A percentile compares a stretch with the other conserved stretches of the same genome.
Evolutionary conservation across 768 basidiomycete genomes (phyloP).

Genomic region (Tricholoma flavovirens): DNA sequence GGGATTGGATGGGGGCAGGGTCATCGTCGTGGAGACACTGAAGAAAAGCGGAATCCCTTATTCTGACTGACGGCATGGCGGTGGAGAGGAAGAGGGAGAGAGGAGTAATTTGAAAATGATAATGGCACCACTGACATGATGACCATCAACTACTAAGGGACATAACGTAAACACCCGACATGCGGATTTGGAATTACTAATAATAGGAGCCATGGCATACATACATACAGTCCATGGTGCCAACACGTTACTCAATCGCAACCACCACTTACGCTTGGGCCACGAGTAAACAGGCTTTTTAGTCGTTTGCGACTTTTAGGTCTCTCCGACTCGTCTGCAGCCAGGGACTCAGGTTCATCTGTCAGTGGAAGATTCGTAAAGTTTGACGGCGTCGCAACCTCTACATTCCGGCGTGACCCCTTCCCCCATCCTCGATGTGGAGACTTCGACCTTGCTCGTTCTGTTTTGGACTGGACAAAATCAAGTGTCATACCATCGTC

Average conservation of each 20-base stretch:
- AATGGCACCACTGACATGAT: neutral
- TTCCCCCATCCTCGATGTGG: conserved; percentile 22
- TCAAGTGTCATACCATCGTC: conserved; percentile 12
- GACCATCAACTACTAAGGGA: neutral
- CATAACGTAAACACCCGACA: neutral
- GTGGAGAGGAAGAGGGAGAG: neutral
- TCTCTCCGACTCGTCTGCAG: conserved; percentile 12
- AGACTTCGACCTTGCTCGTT: conserved; percentile 11
- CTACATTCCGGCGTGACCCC: conserved; percentile 21
- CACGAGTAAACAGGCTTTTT: conserved; percentile 27
- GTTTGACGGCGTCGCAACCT: conserved; percentile 16
- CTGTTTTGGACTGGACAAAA: conserved; percentile 2
- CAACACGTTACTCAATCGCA: neutral
- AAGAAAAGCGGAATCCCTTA: conserved; percentile 30
- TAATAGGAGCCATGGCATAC: too few relatives aligned
- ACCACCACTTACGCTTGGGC: conserved; percentile 15
- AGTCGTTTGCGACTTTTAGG: conserved; percentile 24
- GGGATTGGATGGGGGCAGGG: neutral
- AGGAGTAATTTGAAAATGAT: neutral
- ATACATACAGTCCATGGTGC: too few relatives aligned
- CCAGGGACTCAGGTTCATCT: conserved; percentile 37
- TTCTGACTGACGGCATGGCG: conserved; percentile 45
- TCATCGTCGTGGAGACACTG: conserved; percentile 16
- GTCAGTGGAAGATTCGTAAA: conserved; percentile 29
- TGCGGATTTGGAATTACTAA: too few relatives aligned